Evolutionary conservation across 2,329 filamentous ascomycete genomes (phyloP).

Genomic region (Nannizziopsis barbatae): DNA sequence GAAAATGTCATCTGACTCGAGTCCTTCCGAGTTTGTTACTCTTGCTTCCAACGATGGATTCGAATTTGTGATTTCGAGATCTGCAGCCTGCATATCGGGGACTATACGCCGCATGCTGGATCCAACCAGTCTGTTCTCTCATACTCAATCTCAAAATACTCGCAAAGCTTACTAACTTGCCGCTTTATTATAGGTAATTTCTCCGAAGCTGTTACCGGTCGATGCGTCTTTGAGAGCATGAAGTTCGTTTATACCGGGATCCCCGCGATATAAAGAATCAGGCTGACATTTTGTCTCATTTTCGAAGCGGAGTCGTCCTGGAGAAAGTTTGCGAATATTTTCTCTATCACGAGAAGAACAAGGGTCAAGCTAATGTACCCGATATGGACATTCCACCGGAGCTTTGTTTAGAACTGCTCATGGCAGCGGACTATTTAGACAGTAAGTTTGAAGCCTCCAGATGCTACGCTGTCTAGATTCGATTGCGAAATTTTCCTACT

Average conservation of each 20-base stretch:
- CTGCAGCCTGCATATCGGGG: constrained; percentile 49
- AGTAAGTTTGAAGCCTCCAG: constrained; percentile 18
- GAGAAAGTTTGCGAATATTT: constrained; percentile 62
- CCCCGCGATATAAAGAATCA: neutral
- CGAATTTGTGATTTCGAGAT: constrained; percentile 52
- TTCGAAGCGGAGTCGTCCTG: constrained; percentile 46
- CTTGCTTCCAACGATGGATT: constrained; percentile 54
- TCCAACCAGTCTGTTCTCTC: constrained; percentile 41
- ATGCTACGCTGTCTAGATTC: neutral
- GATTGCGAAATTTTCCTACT: too few species aligned
- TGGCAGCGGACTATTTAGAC: constrained; percentile 57
- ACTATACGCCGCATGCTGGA: constrained; percentile 55
- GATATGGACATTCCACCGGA: constrained; percentile 58
- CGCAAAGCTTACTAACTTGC: neutral
- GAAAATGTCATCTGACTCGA: neutral
- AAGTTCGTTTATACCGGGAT: constrained; percentile 32
- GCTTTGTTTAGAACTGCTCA: constrained; percentile 53
- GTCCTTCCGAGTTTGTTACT: constrained; percentile 48
- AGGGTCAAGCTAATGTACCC: constrained; percentile 48
- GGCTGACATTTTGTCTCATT: neutral
- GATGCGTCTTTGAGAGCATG: constrained; percentile 50
- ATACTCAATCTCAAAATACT: neutral
- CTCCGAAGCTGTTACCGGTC: constrained; percentile 48
- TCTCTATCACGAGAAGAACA: constrained; percentile 56
- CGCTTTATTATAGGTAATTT: constrained; percentile 42